Evolutionary conservation across 169 alveolate genomes (phyloP), one percentile per base, ranked within the genome.

Genomic region (Cryptosporidium ryanae): DNA sequence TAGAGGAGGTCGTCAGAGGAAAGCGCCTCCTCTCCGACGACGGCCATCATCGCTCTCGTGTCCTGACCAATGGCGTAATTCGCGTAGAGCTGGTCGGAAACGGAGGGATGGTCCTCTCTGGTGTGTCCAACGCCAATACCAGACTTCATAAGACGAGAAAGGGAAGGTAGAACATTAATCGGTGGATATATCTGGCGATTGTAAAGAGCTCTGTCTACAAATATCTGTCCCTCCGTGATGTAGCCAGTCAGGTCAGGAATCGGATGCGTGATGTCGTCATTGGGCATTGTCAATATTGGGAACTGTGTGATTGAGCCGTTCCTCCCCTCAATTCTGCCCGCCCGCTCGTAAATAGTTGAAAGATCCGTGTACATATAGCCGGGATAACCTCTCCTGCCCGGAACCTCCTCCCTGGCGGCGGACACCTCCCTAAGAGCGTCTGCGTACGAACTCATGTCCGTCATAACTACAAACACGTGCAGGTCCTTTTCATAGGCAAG

Each of bases 361-460:
- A 98, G 94, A 94, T 98, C 99, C 54, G 99, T 97, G 90, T 98
- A 98, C 99, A 98, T 97, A 95, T 98, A 98, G 66, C 99, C 99
- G 8, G 99, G 99, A 91, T 97, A 98, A 23, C 99, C 99, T 84
- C 99, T 93, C 84, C 99, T 96, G 13, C 99, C 99, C 48, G 99
- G 99, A 64, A 98, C 99, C 94, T 98, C 99, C 91, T 98, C 99
- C 91, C 99, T 96, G n/a, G 99, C 99, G 12, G 99, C 99, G 3
- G 99, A 98, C 65, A 98, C 99, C 93, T 98, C 99, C 90, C 99
- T 96, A 65, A 98, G 96, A 38, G 99, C 99, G 90, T 98, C 99
- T 27, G 99, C 99, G 82, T 98, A 98, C 12, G 99, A 96, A 25
- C 98, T 92, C 99, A 98, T 98, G 92, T 98, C 99, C 8, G 99